phyloP scores from a whole-genome alignment of 2,329 filamentous ascomycete species.

The Penicillium sp. region DNA sequence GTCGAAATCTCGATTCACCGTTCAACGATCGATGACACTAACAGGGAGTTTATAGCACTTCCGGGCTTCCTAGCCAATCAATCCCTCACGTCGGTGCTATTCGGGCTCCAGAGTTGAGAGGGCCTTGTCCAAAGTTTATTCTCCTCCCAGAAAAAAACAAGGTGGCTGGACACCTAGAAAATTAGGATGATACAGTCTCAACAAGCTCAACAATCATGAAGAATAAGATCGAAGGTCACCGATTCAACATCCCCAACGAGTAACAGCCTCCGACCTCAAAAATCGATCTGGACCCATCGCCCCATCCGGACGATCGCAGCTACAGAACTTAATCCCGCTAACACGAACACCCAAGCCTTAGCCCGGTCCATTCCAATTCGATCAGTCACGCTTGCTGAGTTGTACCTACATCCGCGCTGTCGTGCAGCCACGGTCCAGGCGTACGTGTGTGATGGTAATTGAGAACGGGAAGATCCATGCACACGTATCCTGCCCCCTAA shows the following conservation, averaged over 20 bases:
- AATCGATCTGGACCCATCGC: not conserved
- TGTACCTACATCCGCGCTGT: not conserved
- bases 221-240: not conserved
- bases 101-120: constrained; percentile 2
- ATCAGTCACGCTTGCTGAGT: not conserved
- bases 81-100: not conserved
- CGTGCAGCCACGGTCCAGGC: not conserved
- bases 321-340: not conserved
- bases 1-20: not conserved
- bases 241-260: not conserved
- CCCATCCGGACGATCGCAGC: not conserved
- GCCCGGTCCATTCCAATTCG: not conserved
- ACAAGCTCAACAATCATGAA: not conserved
- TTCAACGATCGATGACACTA: not conserved
- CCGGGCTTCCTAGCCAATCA: constrained; percentile 1
- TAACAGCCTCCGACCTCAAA: not conserved
- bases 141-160: not conserved
- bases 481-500: not conserved
- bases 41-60: not conserved
- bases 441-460: not conserved
- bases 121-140: constrained; percentile 6
- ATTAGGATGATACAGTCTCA: not conserved
- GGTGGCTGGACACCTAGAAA: not conserved
- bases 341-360: not conserved
- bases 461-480: not conserved